These are phyloP conservation scores for Heliosperma pusillum DNA, from an alignment of 148 eudicot species.

Conservation along the genomic window DNA sequence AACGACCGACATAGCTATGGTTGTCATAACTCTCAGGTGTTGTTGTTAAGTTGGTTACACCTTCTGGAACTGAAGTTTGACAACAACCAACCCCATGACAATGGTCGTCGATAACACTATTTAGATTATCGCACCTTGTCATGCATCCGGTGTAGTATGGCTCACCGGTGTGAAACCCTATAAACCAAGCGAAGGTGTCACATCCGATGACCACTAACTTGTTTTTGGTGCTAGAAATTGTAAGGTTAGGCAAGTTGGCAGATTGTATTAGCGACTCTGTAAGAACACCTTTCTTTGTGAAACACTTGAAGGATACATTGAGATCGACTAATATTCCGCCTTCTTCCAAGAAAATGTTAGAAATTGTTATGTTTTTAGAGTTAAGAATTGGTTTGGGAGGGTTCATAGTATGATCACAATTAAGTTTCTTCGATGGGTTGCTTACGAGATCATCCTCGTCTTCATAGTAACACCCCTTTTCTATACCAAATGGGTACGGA, in stretches of 20 bases:
- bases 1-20: not conserved
- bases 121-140: constrained; percentile 6
- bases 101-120: not conserved
- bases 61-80: constrained; percentile 8
- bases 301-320: constrained; percentile 9
- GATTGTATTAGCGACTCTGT: not conserved
- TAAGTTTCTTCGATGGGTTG: not conserved
- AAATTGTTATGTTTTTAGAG: not conserved
- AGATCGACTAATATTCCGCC: constrained; percentile 4
- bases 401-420: not conserved
- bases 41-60: not conserved
- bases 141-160: constrained; percentile 22
- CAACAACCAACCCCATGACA: constrained; percentile 26
- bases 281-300: not conserved
- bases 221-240: constrained; percentile 19
- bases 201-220: constrained; percentile 15
- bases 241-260: not conserved
- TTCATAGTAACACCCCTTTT: constrained; percentile 19
- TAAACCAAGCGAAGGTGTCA: constrained; percentile 21
- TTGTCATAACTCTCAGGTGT: not conserved
- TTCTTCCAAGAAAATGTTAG: not conserved
- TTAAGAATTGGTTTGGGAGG: not conserved
- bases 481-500: constrained; percentile 29
- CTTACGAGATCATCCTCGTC: not conserved
- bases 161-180: not conserved